These are phyloP conservation scores for Crithidia expoeki DNA, from an alignment of 208 protist genomes.

Conservation along the genomic window DNA sequence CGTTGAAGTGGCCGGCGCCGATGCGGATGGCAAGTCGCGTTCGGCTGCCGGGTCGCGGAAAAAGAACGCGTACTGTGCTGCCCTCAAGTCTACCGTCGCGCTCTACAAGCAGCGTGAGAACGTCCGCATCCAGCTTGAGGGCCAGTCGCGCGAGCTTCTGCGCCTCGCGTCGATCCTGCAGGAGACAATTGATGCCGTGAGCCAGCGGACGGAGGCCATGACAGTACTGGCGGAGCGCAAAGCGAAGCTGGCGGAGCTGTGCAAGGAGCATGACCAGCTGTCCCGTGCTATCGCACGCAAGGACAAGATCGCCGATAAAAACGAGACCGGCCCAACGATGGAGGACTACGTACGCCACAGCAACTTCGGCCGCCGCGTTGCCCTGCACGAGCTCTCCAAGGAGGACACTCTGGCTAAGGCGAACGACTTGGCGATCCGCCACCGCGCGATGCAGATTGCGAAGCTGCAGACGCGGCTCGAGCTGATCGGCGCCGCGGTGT, in stretches of 20 bases:
- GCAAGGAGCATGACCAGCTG: conserved; percentile 36
- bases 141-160: conserved; percentile 49
- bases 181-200: conserved; percentile 53
- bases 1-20: conserved; percentile 38
- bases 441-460: conserved; percentile 74
- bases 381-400: conserved; percentile 49
- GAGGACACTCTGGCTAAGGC: conserved; percentile 57
- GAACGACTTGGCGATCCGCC: conserved; percentile 65
- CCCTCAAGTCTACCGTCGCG: conserved; percentile 27
- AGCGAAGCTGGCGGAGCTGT: conserved; percentile 49
- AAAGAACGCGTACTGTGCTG: conserved; percentile 38
- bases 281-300: conserved; percentile 45
- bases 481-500: conserved; percentile 73
- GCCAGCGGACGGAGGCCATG: conserved; percentile 53
- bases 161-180: conserved; percentile 49
- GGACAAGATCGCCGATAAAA: conserved; percentile 59
- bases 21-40: conserved; percentile 36
- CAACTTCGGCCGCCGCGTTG: conserved; percentile 69
- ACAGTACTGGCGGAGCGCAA: conserved; percentile 62
- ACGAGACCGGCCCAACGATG: conserved; percentile 38
- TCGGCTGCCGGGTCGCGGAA: conserved; percentile 26
- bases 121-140: conserved; percentile 43
- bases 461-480: conserved; percentile 76
- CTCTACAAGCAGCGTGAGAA: conserved; percentile 55
- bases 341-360: conserved; percentile 57